Evolutionary conservation across 169 alveolate species (phyloP).

Genomic region (Plasmodium sp.): DNA sequence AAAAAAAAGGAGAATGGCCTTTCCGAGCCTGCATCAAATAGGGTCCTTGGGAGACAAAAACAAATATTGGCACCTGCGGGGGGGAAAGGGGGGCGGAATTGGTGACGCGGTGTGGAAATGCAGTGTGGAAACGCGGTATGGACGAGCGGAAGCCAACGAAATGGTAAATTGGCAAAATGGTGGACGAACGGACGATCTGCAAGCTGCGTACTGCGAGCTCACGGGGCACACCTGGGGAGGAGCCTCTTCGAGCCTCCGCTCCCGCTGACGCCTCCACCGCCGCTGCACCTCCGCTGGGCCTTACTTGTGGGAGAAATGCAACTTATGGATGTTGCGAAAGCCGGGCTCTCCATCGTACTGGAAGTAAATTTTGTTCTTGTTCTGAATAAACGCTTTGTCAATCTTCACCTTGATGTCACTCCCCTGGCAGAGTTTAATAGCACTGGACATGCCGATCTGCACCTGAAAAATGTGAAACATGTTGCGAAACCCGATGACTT

Average conservation of each 20-base stretch:
- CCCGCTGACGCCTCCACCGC: too few relatives aligned
- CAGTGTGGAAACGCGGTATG: too few relatives aligned
- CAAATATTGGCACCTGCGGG: constrained; percentile 63
- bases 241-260: background rate
- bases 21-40: background rate
- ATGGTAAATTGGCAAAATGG: background rate
- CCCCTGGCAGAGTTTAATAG: constrained; percentile 56
- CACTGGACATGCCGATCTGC: constrained; percentile 74
- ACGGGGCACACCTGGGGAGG: background rate
- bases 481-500: constrained; percentile 83
- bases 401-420: constrained; percentile 49
- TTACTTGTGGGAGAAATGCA: constrained; percentile 71
- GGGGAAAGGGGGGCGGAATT: background rate
- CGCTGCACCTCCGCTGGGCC: background rate
- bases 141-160: background rate
- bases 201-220: background rate
- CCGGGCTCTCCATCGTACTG: constrained; percentile 71
- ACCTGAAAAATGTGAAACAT: constrained; percentile 83
- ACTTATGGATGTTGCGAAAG: constrained; percentile 34
- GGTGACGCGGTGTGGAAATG: too few relatives aligned
- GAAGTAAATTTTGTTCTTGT: constrained; percentile 41
- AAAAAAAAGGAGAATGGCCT: constrained; percentile 2
- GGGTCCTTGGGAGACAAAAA: constrained; percentile 63
- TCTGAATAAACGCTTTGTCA: constrained; percentile 27
- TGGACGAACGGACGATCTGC: background rate